Evolutionary conservation across 305 asterid species (phyloP), one percentile per base, ranked within the genome.

Genomic region (Fraxinus xanthoxyloides): DNA sequence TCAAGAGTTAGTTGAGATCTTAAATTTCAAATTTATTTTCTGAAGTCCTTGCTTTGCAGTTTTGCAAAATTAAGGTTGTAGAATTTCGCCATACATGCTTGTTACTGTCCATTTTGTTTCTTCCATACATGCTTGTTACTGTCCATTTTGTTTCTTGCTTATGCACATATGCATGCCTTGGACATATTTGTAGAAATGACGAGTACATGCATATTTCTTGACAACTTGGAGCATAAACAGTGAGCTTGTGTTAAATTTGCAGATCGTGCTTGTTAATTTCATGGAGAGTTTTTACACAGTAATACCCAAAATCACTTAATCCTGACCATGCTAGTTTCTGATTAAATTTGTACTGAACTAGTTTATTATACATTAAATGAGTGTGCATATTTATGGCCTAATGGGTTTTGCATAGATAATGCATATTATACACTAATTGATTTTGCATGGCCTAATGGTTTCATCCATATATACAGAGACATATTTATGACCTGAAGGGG

Each of bases 401-500:
- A 83, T n/a, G 9, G 4, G 32, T 67, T 79, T 43, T 59, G 69
- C 69, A 7, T 59, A 59, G 26, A 59, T 59, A 59, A 21, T 59
- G 69, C 80, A 77, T 72, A 77, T 81, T 72, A 24, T 75, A 21
- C 79, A 87, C 32, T 24, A 48, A 24, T 78, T 63, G 34, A 48
- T 75, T 80, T 9, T 63, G 28, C 38, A 24, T 61, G 51, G 79
- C 61, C 81, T 83, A 78, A 83, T 23, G 7, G 21, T 59, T 77
- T 46, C 79, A 54, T 80, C 67, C 77, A 73, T 72, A 19, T 73
- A 30, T 81, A 87, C 98, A 95, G 99, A 91, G 97, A 85, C 95
- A 91, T 83, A 88, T 96, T 76, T 96, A 96, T 81, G 87, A 89
- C 78, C 93, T 83, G 87, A 91, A 88, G 80, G 92, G 95, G 69